phyloP scores from a whole-genome alignment of 345 rosid species.

The Hibiscus tridactylites region DNA sequence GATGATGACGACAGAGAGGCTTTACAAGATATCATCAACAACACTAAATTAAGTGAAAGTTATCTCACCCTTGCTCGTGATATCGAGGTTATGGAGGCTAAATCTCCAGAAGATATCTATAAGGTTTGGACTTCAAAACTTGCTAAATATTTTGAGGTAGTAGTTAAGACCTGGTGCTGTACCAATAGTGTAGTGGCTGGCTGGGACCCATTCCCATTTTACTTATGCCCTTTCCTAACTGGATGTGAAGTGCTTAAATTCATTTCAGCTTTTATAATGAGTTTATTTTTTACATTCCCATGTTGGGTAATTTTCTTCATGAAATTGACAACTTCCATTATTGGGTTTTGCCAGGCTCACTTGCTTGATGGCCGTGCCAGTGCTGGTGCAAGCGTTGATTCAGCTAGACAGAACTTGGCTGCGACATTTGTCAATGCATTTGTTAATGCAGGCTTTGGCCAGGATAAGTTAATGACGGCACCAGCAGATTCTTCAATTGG shows the following conservation, averaged over 20 bases:
- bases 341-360: constrained; percentile 52
- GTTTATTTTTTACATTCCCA: neutral
- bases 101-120: constrained; percentile 84
- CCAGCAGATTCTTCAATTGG: constrained; percentile 62
- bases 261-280: neutral
- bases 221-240: neutral
- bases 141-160: neutral
- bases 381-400: constrained; percentile 74
- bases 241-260: neutral
- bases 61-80: constrained; percentile 94
- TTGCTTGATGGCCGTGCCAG: constrained; percentile 88
- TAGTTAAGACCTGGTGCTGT: neutral
- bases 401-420: constrained; percentile 90
- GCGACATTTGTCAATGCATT: constrained; percentile 95
- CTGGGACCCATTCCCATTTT: neutral
- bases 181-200: neutral
- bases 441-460: constrained; percentile 96
- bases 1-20: constrained; percentile 56
- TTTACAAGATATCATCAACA: constrained; percentile 51
- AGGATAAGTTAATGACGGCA: constrained; percentile 91
- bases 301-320: neutral
- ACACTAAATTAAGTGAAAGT: constrained; percentile 62
- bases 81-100: constrained; percentile 98
- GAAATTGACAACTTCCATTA: constrained; percentile 9
- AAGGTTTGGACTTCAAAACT: constrained; percentile 44